Percentiles rank a stretch among this genome's conserved stretches.
Evolutionary conservation across 2,329 filamentous ascomycete species (phyloP).

Genomic region (Trichoderma harzianum): DNA sequence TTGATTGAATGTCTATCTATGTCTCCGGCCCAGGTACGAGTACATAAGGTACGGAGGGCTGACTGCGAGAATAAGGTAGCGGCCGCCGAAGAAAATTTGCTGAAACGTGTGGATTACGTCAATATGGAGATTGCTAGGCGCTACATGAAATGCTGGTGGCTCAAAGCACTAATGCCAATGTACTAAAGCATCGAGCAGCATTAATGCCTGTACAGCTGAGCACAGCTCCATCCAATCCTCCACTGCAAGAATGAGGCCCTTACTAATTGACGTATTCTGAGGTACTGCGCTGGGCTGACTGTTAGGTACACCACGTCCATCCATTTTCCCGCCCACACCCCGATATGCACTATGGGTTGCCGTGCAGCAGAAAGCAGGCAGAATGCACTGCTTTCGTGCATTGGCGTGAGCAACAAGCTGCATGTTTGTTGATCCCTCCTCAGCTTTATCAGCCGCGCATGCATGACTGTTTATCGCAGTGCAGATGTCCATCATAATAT

Average conservation of each 20-base stretch:
- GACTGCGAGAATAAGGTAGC: not conserved
- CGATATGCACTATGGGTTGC: not conserved
- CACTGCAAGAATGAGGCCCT: not conserved
- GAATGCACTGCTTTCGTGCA: conserved; percentile 16
- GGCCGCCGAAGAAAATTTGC: not conserved
- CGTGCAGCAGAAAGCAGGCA: conserved; percentile 9
- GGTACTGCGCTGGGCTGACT: not conserved
- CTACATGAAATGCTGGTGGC: not conserved
- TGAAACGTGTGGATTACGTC: not conserved
- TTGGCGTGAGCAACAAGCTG: conserved; percentile 1
- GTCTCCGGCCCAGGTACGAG: not conserved
- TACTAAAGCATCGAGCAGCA: not conserved
- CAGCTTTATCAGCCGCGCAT: not conserved
- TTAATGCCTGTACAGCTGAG: not conserved
- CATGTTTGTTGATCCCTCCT: conserved; percentile 10
- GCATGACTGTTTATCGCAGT: not conserved
- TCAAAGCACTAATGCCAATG: not conserved
- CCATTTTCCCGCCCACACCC: not conserved
- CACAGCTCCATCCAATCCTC: not conserved
- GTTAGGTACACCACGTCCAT: not conserved
- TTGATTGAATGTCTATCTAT: not conserved
- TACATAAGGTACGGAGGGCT: not conserved
- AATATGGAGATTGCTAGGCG: not conserved
- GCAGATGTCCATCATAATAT: not conserved
- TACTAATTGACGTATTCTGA: not conserved